Evolutionary conservation across 2,329 filamentous ascomycete genomes (phyloP).

Genomic region (Zasmidium angulare): DNA sequence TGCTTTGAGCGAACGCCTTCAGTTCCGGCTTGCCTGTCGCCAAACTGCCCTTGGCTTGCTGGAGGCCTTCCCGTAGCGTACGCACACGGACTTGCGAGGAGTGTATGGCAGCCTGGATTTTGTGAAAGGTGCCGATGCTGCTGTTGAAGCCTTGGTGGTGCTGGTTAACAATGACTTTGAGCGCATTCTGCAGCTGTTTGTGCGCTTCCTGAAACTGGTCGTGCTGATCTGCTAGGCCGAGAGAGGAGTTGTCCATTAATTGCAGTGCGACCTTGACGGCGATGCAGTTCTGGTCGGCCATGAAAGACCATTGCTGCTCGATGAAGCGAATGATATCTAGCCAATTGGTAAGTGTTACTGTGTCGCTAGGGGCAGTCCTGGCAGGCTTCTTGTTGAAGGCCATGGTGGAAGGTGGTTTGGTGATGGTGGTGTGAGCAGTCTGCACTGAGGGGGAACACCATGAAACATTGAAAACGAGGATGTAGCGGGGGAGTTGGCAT

Average conservation of each 20-base stretch:
- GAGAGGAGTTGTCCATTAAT: constrained; percentile 88
- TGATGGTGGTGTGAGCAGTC: neutral
- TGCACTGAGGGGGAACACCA: neutral
- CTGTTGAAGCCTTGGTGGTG: constrained; percentile 99
- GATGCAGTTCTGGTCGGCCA: constrained; percentile 84
- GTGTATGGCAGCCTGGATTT: constrained; percentile 92
- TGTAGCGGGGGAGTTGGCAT: neutral
- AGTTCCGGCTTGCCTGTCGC: constrained; percentile 86
- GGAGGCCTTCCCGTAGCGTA: constrained; percentile 77
- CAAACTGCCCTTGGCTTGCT: constrained; percentile 75
- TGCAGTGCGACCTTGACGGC: constrained; percentile 94
- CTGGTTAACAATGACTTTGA: constrained; percentile 96
- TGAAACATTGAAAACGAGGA: neutral
- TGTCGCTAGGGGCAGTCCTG: neutral
- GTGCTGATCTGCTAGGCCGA: constrained; percentile 88
- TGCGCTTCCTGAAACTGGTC: constrained; percentile 81
- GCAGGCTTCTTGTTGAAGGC: neutral
- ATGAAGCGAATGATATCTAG: constrained; percentile 74
- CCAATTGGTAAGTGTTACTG: constrained; percentile 3
- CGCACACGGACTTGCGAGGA: constrained; percentile 83
- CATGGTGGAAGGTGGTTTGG: neutral
- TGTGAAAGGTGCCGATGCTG: constrained; percentile 97
- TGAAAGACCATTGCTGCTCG: constrained; percentile 84
- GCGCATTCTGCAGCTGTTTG: constrained; percentile 81
- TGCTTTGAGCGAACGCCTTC: constrained; percentile 82